Conservation (phyloP, 2,329 filamentous ascomycete genomes). For the Cercospora citrullina region DNA sequence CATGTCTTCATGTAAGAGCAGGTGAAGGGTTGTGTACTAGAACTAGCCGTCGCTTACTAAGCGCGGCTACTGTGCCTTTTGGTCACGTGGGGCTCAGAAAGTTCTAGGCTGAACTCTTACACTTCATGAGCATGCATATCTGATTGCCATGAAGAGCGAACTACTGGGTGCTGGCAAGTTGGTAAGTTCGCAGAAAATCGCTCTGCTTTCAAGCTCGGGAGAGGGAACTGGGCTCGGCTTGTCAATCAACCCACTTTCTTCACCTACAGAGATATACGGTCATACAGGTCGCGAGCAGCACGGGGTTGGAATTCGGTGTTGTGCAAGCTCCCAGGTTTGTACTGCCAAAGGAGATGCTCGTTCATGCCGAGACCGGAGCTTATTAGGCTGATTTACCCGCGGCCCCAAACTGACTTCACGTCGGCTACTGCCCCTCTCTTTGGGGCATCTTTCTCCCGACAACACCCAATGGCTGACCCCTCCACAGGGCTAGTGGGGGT, state of each 20-base stretch:
- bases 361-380: conserved; percentile 2
- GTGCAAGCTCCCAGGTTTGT: not conserved
- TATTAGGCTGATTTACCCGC: not conserved
- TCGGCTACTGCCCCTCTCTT: conserved; percentile 7
- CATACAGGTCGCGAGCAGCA: not conserved
- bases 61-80: too few species aligned
- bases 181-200: too few species aligned
- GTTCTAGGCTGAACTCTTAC: too few species aligned
- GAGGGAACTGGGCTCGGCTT: too few species aligned
- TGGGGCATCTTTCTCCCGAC: conserved; percentile 13
- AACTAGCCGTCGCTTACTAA: too few species aligned
- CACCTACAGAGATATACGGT: not conserved
- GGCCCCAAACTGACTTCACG: conserved; percentile 8
- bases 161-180: too few species aligned
- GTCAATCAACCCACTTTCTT: not conserved
- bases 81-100: too few species aligned
- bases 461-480: not conserved
- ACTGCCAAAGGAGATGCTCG: not conserved
- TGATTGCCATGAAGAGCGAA: too few species aligned
- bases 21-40: too few species aligned
- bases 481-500: conserved; percentile 10
- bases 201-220: too few species aligned
- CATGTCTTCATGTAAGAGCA: too few species aligned
- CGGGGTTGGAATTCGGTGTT: not conserved
- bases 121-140: too few species aligned